Base-by-base conservation (phyloP, 2,329 filamentous ascomycete genomes). In the Colletotrichum australisinense region DNA sequence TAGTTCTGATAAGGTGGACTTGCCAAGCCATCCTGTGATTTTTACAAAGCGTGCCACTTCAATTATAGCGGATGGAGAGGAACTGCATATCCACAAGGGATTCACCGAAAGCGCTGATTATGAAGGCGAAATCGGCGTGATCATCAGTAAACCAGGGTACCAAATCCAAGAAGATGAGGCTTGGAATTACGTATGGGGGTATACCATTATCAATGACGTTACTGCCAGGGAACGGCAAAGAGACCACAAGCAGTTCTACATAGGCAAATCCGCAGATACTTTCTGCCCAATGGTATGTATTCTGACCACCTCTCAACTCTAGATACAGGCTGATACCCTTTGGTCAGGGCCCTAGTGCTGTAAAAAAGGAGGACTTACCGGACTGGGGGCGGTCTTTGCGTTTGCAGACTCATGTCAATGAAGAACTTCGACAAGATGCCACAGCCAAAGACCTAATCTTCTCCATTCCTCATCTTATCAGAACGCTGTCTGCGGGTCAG, bases 161-260 rank as follows among this genome's bases (percentile, higher is more conserved):
- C 80, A 80, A 1, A 83, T 90, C 53, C 55, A 74, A 0, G 83
- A 87, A 59, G 73, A 79, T 1, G 79, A 88, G 71, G 88, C 88
- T 0, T 81, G 84, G 82, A 80, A 86, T 14, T 77, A 90, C 76
- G 86, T 90, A 2, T 89, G 87, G 87, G 88, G 88, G 0, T 90
- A 86, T 73, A 89, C 87, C 0, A 89, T 89, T 65, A 84, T 89
- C 74, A 89, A 89, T 72, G 87, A 89, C 63, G 76, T 89, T 68
- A 88, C 87, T 12, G 87, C 87, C 0, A 80, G 87, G 2, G 86
- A 89, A 72, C 79, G 82, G 49, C 88, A 89, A 78, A 79, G 86
- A 16, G 86, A 89, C 73, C 89, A 91, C 71, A 90, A 90, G 77
- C 89, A 91, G 74, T 91, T 90, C 77, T 90, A 86, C 68, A 85